Conservation (phyloP, 441 rosid species). For the Euphorbia schlechtendalii region DNA sequence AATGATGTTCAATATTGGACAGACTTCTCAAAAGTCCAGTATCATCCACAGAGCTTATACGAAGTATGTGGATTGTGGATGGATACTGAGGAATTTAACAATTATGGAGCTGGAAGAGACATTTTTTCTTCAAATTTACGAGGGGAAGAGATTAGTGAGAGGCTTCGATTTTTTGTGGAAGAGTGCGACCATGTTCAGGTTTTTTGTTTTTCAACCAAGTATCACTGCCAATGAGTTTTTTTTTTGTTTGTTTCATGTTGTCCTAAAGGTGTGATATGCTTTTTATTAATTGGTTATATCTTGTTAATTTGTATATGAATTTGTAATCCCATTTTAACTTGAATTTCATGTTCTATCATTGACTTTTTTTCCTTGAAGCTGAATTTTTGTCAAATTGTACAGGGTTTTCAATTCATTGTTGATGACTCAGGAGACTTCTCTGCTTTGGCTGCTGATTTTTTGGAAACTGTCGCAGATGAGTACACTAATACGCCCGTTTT, state of each 20-base stretch:
- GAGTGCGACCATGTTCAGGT: slow-evolving; percentile 95
- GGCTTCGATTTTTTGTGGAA: slow-evolving; percentile 77
- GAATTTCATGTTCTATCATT: background rate
- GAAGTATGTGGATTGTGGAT: slow-evolving; percentile 65
- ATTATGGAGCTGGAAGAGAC: slow-evolving; percentile 75
- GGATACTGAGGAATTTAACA: slow-evolving; percentile 52
- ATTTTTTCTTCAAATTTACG: slow-evolving; percentile 46
- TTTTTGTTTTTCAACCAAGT: background rate
- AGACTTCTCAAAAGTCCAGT: slow-evolving; percentile 81
- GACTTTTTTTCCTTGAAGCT: slow-evolving; percentile 6
- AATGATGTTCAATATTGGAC: slow-evolving; percentile 74
- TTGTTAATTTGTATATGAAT: background rate
- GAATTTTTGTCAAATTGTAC: slow-evolving; percentile 19
- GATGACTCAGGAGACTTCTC: slow-evolving; percentile 90
- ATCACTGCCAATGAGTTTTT: background rate
- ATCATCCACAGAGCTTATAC: slow-evolving; percentile 70
- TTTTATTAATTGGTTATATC: slow-evolving; percentile 4
- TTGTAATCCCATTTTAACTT: background rate
- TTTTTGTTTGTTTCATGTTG: background rate
- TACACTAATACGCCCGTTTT: slow-evolving; percentile 61
- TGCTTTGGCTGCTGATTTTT: slow-evolving; percentile 64
- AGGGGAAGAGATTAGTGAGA: slow-evolving; percentile 72
- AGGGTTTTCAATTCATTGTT: slow-evolving; percentile 87
- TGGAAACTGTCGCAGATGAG: slow-evolving; percentile 79
- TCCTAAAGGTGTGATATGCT: background rate